Conservation (phyloP, 345 rosid species). For the Combretum micranthum region DNA sequence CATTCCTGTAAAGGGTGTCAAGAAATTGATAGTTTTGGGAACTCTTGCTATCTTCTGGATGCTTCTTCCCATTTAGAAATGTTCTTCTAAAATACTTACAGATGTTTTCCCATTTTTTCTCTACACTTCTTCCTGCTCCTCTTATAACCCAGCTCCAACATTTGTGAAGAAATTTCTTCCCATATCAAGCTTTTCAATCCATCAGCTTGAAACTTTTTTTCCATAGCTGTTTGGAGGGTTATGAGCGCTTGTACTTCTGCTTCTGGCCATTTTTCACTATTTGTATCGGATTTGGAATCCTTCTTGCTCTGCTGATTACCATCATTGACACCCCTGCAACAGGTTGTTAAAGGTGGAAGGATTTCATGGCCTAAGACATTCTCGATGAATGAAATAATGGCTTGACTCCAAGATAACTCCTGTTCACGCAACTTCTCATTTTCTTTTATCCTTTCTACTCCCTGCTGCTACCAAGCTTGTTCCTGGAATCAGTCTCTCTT, state of each 20-base stretch:
- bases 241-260: slow-evolving; percentile 70
- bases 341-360: slow-evolving; percentile 18
- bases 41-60: slow-evolving; percentile 32
- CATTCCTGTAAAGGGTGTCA: slow-evolving; percentile 32
- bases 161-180: slow-evolving; percentile 57
- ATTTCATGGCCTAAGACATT: slow-evolving; percentile 35
- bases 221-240: slow-evolving; percentile 38
- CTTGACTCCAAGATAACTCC: slow-evolving; percentile 44
- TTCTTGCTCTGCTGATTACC: slow-evolving; percentile 11
- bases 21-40: slow-evolving; percentile 48
- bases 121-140: slow-evolving; percentile 62
- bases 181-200: slow-evolving; percentile 43
- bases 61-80: slow-evolving; percentile 36
- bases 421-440: slow-evolving; percentile 46
- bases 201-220: slow-evolving; percentile 25
- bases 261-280: slow-evolving; percentile 64
- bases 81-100: slow-evolving; percentile 60
- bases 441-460: slow-evolving; percentile 49
- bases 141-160: slow-evolving; percentile 55
- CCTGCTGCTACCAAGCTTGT: slow-evolving; percentile 76
- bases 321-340: slow-evolving; percentile 2
- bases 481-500: slow-evolving; percentile 53
- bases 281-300: slow-evolving; percentile 11
- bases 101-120: slow-evolving; percentile 89
- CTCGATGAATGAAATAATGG: slow-evolving; percentile 60